Percentiles rank a stretch among this genome's conserved stretches.
Conservation (phyloP, 805 yeast species). For the Wickerhamiella qilinensis region DNA sequence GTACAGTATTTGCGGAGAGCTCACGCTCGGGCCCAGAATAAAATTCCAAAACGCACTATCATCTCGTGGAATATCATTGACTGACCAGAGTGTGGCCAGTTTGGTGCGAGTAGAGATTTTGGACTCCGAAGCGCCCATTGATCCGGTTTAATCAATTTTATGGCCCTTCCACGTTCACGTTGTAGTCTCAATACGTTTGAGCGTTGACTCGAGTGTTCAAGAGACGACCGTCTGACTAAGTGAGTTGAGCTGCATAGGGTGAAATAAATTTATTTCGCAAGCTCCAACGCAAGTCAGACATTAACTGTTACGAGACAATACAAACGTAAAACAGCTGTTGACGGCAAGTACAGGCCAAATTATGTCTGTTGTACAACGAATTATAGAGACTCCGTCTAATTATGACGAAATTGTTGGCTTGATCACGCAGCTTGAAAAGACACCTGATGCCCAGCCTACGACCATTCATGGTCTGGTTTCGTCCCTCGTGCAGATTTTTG, state of each 20-base stretch:
- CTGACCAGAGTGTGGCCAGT: not conserved
- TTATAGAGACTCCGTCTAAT: slow-evolving; percentile 16
- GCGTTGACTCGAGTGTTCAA: too few relatives aligned
- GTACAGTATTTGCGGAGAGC: not conserved
- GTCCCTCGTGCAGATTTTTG: slow-evolving; percentile 32
- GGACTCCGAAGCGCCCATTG: not conserved
- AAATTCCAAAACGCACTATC: not conserved
- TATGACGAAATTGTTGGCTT: slow-evolving; percentile 40
- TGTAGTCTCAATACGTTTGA: too few relatives aligned
- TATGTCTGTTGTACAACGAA: slow-evolving; percentile 4
- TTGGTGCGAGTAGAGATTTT: not conserved
- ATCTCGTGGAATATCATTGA: not conserved
- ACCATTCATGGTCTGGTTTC: slow-evolving; percentile 15
- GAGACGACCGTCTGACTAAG: too few relatives aligned
- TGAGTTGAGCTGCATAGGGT: too few relatives aligned
- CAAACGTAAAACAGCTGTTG: too few relatives aligned
- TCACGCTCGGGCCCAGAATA: not conserved
- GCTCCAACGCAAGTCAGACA: not conserved
- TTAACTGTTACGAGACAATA: too few relatives aligned
- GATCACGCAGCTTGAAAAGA: slow-evolving; percentile 24
- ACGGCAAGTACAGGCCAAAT: too few relatives aligned
- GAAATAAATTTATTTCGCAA: not conserved
- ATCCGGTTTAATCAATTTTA: not conserved
- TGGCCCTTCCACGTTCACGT: too few relatives aligned
- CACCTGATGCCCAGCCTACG: slow-evolving; percentile 12